phyloP scores from a whole-genome alignment of 1,284 basidiomycete genomes.

The Sanghuangporus baumii region DNA sequence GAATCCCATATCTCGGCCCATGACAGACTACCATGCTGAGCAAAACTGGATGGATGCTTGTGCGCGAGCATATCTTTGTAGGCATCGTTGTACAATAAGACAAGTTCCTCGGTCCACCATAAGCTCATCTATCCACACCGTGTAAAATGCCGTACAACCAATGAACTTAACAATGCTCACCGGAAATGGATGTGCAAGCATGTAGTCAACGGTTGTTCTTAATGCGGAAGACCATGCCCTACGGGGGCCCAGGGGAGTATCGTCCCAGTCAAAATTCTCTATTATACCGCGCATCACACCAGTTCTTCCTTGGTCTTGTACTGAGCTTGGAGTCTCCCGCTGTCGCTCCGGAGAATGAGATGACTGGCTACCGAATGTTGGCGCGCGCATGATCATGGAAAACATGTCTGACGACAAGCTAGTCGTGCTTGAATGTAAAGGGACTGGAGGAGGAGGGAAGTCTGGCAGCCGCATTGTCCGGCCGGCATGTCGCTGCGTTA shows the following conservation, averaged over 20 bases:
- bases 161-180: conserved; percentile 8
- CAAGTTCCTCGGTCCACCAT: conserved; percentile 19
- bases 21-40: conserved; percentile 15
- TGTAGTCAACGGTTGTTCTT: conserved; percentile 11
- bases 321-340: neutral
- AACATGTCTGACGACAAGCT: neutral
- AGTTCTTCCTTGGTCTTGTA: neutral
- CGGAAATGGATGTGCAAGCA: conserved; percentile 17
- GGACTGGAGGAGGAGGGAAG: conserved; percentile 7
- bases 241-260: conserved; percentile 18
- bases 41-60: conserved; percentile 20
- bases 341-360: conserved; percentile 13
- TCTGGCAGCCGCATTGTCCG: conserved; percentile 13
- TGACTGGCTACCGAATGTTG: neutral
- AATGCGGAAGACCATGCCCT: conserved; percentile 10
- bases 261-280: conserved; percentile 16
- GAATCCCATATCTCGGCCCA: conserved; percentile 21
- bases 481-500: conserved; percentile 2
- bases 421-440: neutral
- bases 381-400: neutral
- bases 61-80: conserved; percentile 17
- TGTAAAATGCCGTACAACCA: neutral
- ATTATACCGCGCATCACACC: conserved; percentile 18
- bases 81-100: conserved; percentile 20
- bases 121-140: conserved; percentile 14